A percentile compares a stretch with the other conserved stretches of the same genome.
phyloP scores from a whole-genome alignment of 2,329 filamentous ascomycete genomes.

The Neofusicoccum parvum region DNA sequence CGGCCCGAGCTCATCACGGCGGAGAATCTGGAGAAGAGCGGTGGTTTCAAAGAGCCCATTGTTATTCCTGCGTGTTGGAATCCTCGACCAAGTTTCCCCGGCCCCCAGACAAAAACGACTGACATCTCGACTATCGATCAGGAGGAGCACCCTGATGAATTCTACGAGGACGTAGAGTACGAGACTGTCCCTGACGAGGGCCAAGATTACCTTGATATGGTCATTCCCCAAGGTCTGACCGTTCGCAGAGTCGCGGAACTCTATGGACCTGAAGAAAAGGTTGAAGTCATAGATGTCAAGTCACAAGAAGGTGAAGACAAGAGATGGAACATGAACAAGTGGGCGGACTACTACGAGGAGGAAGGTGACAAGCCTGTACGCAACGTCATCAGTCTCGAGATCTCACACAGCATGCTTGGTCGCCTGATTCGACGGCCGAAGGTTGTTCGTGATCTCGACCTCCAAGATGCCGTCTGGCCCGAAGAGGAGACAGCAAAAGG shows the following conservation, averaged over 20 bases:
- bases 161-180: constrained; percentile 48
- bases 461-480: constrained; percentile 59
- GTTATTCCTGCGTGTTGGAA: constrained; percentile 66
- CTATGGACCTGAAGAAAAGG: constrained; percentile 62
- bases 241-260: constrained; percentile 65
- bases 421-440: constrained; percentile 64
- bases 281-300: constrained; percentile 71
- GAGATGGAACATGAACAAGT: constrained; percentile 66
- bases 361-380: constrained; percentile 62
- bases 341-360: constrained; percentile 70
- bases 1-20: constrained; percentile 64
- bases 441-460: constrained; percentile 65
- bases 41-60: constrained; percentile 67
- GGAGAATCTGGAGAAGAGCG: constrained; percentile 64
- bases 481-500: constrained; percentile 55
- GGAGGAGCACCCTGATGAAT: constrained; percentile 25
- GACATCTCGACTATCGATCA: constrained; percentile 21
- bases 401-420: constrained; percentile 65
- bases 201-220: constrained; percentile 68
- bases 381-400: constrained; percentile 70
- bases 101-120: not conserved
- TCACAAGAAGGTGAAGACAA: constrained; percentile 67
- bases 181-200: constrained; percentile 58
- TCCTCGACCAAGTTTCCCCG: constrained; percentile 48
- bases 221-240: constrained; percentile 65